Percentiles rank a stretch among this genome's conserved stretches.
Evolutionary conservation across 2,329 filamentous ascomycete genomes (phyloP).

Genomic region (Venturia asperata): DNA sequence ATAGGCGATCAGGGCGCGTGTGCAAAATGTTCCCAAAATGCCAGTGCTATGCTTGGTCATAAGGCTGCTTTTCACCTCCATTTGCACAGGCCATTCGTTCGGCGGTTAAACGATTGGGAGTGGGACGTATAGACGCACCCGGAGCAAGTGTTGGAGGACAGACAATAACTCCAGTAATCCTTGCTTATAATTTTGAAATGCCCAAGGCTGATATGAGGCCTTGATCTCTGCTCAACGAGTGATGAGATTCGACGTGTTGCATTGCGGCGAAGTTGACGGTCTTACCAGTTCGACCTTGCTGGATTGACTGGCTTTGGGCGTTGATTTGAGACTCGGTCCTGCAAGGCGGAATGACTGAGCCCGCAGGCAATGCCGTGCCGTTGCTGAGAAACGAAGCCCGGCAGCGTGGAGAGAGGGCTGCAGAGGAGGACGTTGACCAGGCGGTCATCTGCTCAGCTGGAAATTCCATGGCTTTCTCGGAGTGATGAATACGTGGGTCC

Average conservation of each 20-base stretch:
- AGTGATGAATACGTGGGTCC: too few relatives aligned
- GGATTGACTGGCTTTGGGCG: background rate
- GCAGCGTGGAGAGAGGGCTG: background rate
- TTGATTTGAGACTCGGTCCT: background rate
- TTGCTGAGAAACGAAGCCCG: constrained; percentile 1
- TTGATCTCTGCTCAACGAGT: background rate
- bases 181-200: background rate
- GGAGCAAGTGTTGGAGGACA: background rate
- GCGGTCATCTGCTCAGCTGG: background rate
- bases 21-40: background rate
- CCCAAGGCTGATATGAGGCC: background rate
- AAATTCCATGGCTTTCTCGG: too few relatives aligned
- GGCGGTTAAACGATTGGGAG: background rate
- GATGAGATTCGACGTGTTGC: background rate
- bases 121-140: background rate
- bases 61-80: background rate
- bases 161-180: background rate
- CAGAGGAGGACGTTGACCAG: background rate
- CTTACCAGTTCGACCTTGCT: background rate
- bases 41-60: background rate
- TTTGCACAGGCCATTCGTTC: background rate
- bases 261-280: background rate
- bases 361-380: background rate
- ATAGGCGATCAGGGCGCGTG: background rate
- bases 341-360: background rate